Percentiles rank a stretch among this genome's conserved stretches.
These are phyloP conservation scores for Amylostereum areolatum DNA, from an alignment of 1,284 basidiomycete species.

Conservation along the genomic window DNA sequence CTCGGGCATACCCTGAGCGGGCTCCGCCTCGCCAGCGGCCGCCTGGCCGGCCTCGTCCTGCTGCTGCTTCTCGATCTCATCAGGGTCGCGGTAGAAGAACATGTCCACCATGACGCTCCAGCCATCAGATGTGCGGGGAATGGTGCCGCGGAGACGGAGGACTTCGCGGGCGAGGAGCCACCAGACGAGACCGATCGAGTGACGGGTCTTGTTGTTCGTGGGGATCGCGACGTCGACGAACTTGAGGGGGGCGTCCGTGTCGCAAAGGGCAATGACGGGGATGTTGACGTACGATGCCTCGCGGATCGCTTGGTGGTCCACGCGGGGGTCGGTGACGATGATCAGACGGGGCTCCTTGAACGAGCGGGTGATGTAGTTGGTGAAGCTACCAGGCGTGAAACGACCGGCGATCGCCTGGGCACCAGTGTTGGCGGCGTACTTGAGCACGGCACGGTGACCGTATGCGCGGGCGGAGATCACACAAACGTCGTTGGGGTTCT, in stretches of 20 bases:
- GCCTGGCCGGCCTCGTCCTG: conserved; percentile 88
- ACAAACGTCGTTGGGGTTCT: conserved; percentile 97
- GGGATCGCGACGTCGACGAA: conserved; percentile 99
- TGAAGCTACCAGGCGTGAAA: conserved; percentile 98
- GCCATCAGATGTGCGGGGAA: conserved; percentile 84
- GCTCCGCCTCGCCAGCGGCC: conserved; percentile 53
- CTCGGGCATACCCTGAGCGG: conserved; percentile 48
- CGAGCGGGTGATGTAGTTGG: conserved; percentile 99
- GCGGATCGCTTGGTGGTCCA: conserved; percentile 99
- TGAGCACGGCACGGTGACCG: conserved; percentile 98
- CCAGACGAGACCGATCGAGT: conserved; percentile 98
- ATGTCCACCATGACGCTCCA: conserved; percentile 99
- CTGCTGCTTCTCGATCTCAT: conserved; percentile 97
- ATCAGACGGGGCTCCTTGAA: conserved; percentile 99
- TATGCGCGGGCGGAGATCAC: conserved; percentile 98
- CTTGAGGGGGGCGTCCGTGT: conserved; percentile 96
- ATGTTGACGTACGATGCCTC: conserved; percentile 99
- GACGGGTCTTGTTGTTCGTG: conserved; percentile 98
- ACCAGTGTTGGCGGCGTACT: conserved; percentile 96
- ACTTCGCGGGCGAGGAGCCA: conserved; percentile 98
- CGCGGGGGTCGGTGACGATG: conserved; percentile 96
- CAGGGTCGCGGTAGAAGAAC: conserved; percentile 99
- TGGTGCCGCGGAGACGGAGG: conserved; percentile 89
- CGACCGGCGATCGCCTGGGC: conserved; percentile 98
- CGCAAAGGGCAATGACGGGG: conserved; percentile 97